These are phyloP conservation scores for Novymonas esmeraldas DNA, from an alignment of 208 protist species.

Conservation along the genomic window DNA sequence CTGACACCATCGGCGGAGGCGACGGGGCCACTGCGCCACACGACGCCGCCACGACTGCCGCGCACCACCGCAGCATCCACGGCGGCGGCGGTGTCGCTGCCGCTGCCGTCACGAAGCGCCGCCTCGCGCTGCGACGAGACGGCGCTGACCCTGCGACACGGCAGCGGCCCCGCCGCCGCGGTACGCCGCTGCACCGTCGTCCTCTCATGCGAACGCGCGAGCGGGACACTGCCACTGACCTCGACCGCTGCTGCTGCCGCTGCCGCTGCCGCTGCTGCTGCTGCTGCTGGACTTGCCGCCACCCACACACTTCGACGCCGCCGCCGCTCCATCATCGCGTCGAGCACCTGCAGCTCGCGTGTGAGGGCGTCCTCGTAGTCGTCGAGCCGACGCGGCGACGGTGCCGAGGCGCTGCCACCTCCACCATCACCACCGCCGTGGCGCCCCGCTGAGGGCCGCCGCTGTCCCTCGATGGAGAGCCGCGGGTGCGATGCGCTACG, in stretches of 20 bases:
- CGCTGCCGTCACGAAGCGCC: too few species aligned
- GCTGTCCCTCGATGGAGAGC: too few species aligned
- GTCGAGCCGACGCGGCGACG: constrained; percentile 12
- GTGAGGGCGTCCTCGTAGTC: constrained; percentile 21
- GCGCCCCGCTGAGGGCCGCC: not conserved
- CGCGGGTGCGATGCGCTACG: constrained; percentile 9
- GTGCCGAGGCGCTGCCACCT: not conserved
- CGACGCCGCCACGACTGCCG: too few species aligned
- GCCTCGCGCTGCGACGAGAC: too few species aligned
- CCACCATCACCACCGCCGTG: too few species aligned
- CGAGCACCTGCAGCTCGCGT: constrained; percentile 18
- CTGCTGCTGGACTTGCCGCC: constrained; percentile 18
- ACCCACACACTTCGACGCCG: constrained; percentile 27
- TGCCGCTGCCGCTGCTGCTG: constrained; percentile 3
- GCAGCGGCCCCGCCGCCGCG: not conserved
- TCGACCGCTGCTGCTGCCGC: not conserved
- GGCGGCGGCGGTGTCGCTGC: too few species aligned
- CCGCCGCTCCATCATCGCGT: constrained; percentile 21
- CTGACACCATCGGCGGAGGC: too few species aligned
- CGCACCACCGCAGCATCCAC: too few species aligned
- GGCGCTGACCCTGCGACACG: not conserved
- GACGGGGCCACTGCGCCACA: too few species aligned
- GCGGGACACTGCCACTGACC: too few species aligned
- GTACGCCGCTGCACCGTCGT: not conserved
- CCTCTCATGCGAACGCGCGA: too few species aligned